Evolutionary conservation across 768 basidiomycete species (phyloP).

Genomic region (Gyrodon lividus): DNA sequence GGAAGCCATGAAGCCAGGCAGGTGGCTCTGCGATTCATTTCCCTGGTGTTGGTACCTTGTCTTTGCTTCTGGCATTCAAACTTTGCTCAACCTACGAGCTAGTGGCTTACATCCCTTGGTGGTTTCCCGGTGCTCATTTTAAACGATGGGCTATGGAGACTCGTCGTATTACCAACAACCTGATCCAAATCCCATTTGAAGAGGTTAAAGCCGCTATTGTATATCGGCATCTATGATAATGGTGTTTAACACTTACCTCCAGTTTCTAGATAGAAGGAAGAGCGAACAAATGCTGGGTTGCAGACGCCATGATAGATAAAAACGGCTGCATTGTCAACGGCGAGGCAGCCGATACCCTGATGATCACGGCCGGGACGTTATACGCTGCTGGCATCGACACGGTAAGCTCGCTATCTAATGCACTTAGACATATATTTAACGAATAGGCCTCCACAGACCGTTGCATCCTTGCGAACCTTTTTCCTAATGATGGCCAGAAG

Average conservation of each 20-base stretch:
- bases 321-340: neutral
- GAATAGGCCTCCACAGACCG: slow-evolving; percentile 35
- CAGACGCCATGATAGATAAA: neutral
- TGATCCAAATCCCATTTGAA: neutral
- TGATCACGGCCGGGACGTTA: neutral
- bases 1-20: neutral
- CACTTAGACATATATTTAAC: neutral
- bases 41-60: neutral
- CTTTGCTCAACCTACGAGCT: neutral
- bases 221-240: neutral
- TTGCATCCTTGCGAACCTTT: slow-evolving; percentile 44
- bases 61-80: neutral
- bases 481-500: slow-evolving; percentile 50
- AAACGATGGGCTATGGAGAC: slow-evolving; percentile 37
- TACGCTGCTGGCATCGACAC: slow-evolving; percentile 29
- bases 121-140: slow-evolving; percentile 46
- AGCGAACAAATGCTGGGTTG: neutral
- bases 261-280: neutral
- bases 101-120: slow-evolving; percentile 26
- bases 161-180: neutral
- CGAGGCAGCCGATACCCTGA: neutral
- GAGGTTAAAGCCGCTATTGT: neutral
- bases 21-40: neutral
- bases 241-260: neutral
- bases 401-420: slow-evolving; percentile 9